These are phyloP conservation scores for Fusarium redolens DNA, from an alignment of 2,329 filamentous ascomycete genomes.

Conservation along the genomic window DNA sequence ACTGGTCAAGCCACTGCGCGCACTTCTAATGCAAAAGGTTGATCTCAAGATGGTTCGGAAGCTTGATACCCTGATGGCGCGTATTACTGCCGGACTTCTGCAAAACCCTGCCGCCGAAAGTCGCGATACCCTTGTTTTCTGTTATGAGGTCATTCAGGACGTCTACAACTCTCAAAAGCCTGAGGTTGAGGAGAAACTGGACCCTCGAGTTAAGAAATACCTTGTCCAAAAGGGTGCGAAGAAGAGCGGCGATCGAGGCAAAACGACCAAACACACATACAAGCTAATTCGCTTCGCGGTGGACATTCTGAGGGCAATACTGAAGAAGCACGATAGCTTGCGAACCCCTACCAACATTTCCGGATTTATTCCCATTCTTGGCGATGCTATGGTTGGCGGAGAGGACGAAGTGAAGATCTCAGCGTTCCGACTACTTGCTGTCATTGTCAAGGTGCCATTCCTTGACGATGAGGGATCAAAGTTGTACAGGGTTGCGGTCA, in stretches of 20 bases:
- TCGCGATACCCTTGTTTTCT: slow-evolving; percentile 89
- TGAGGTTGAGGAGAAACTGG: slow-evolving; percentile 64
- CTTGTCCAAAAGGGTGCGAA: slow-evolving; percentile 83
- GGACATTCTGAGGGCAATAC: slow-evolving; percentile 84
- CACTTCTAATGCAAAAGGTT: slow-evolving; percentile 84
- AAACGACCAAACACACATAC: slow-evolving; percentile 82
- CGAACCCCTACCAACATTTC: slow-evolving; percentile 82
- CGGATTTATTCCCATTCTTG: slow-evolving; percentile 89
- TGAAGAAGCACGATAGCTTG: slow-evolving; percentile 86
- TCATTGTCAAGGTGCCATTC: slow-evolving; percentile 87
- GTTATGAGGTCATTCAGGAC: slow-evolving; percentile 92
- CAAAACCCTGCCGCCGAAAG: slow-evolving; percentile 83
- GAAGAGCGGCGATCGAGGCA: slow-evolving; percentile 76
- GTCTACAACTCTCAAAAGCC: slow-evolving; percentile 76
- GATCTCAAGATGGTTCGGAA: slow-evolving; percentile 86
- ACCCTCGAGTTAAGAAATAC: slow-evolving; percentile 76
- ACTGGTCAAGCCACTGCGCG: slow-evolving; percentile 81
- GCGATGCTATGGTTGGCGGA: slow-evolving; percentile 83
- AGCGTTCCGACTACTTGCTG: slow-evolving; percentile 84
- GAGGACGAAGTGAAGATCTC: slow-evolving; percentile 95
- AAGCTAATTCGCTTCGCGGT: slow-evolving; percentile 91
- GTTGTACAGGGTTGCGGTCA: slow-evolving; percentile 80
- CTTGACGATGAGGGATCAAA: slow-evolving; percentile 73
- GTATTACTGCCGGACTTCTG: slow-evolving; percentile 84
- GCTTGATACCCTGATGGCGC: slow-evolving; percentile 86